A percentile compares a stretch with the other conserved stretches of the same genome.
Conservation (phyloP, 441 rosid genomes). For the Macaranga tanarius region DNA sequence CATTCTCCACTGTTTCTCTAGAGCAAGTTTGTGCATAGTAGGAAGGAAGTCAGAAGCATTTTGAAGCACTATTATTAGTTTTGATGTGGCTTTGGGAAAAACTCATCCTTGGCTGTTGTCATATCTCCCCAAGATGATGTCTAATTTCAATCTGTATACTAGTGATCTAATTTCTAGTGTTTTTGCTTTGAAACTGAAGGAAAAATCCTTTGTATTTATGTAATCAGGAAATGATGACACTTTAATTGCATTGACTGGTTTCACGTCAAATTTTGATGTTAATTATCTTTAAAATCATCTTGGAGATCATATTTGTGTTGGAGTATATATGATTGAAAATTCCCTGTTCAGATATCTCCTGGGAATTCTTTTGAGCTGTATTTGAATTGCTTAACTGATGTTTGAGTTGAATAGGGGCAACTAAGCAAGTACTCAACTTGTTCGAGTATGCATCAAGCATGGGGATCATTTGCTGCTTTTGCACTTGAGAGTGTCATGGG, state of each 20-base stretch:
- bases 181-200: slow-evolving; percentile 8
- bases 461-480: too few relatives aligned
- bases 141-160: slow-evolving; percentile 21
- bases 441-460: background rate
- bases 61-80: background rate
- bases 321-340: background rate
- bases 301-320: background rate
- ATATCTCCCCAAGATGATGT: background rate
- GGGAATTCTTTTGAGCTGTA: background rate
- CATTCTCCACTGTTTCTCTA: slow-evolving; percentile 16
- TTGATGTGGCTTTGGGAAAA: background rate
- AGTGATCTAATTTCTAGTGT: slow-evolving; percentile 9
- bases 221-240: slow-evolving; percentile 14
- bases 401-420: background rate
- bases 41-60: slow-evolving; percentile 32
- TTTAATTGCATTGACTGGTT: slow-evolving; percentile 16
- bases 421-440: too few relatives aligned
- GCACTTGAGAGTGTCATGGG: background rate
- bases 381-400: too few relatives aligned
- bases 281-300: background rate
- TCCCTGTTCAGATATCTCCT: background rate
- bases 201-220: slow-evolving; percentile 13
- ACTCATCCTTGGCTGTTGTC: slow-evolving; percentile 5
- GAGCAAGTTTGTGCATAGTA: slow-evolving; percentile 45
- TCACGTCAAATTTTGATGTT: background rate